These are phyloP conservation scores for Mimosa bimucronata DNA, from an alignment of 306 rosid genomes.

Conservation along the genomic window DNA sequence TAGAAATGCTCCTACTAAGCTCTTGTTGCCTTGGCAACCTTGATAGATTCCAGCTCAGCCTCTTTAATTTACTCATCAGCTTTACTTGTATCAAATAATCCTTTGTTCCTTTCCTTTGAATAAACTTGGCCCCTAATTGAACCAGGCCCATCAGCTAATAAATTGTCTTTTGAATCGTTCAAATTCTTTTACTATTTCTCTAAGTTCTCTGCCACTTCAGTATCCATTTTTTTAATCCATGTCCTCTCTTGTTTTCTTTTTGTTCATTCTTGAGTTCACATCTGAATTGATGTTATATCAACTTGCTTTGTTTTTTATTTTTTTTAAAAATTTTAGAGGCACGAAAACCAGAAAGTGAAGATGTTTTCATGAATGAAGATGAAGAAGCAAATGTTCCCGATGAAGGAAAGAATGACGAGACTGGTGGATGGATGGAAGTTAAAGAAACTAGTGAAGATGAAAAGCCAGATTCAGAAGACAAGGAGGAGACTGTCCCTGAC, in stretches of 20 bases:
- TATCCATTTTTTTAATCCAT: not conserved
- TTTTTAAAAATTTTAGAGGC: constrained; percentile 60
- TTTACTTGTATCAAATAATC: not conserved
- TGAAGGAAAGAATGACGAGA: constrained; percentile 58
- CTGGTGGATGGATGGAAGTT: constrained; percentile 93
- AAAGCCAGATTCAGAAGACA: constrained; percentile 56
- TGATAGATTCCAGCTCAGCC: not conserved
- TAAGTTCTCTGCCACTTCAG: not conserved
- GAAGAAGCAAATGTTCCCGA: constrained; percentile 58
- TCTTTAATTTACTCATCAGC: not conserved
- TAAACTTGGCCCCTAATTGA: not conserved
- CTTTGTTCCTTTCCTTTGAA: not conserved
- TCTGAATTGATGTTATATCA: constrained; percentile 14
- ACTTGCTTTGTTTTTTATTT: not conserved
- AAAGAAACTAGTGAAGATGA: constrained; percentile 59
- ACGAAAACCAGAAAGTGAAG: constrained; percentile 78
- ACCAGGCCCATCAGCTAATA: not conserved
- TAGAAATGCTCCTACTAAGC: not conserved
- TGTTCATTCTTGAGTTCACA: constrained; percentile 20
- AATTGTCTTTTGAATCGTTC: not conserved
- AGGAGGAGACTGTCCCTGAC: constrained; percentile 69
- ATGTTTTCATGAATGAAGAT: constrained; percentile 86
- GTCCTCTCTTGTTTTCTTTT: not conserved
- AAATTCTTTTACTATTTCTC: constrained; percentile 27
- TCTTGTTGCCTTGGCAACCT: not conserved